phyloP scores from a whole-genome alignment of 176 grass and related monocot genomes.

The Oryza meridionalis region DNA sequence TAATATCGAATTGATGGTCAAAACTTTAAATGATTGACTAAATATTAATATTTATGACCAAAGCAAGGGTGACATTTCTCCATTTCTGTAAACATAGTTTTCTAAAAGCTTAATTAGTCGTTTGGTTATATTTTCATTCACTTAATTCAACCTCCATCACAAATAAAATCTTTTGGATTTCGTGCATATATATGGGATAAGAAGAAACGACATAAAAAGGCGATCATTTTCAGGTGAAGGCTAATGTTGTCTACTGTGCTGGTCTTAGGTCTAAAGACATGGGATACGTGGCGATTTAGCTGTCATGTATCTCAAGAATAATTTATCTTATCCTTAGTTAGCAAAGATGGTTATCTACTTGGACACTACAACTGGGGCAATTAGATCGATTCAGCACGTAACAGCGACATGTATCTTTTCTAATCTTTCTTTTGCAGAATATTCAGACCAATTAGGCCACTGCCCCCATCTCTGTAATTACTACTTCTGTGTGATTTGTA shows the following conservation, averaged over 20 bases:
- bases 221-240: slow-evolving; percentile 12
- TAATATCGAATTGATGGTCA: too few species aligned
- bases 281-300: slow-evolving; percentile 27
- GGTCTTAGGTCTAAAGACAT: slow-evolving; percentile 10
- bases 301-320: slow-evolving; percentile 28
- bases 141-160: not conserved
- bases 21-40: too few species aligned
- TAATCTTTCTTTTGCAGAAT: not conserved
- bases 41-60: too few species aligned
- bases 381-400: not conserved
- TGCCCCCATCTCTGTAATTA: not conserved
- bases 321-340: slow-evolving; percentile 36
- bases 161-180: not conserved
- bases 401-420: slow-evolving; percentile 26
- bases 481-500: not conserved
- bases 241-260: not conserved
- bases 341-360: slow-evolving; percentile 42
- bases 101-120: too few species aligned
- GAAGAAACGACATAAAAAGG: slow-evolving; percentile 6
- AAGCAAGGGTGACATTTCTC: too few species aligned
- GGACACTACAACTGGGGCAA: slow-evolving; percentile 33
- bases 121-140: not conserved
- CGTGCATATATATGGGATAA: slow-evolving; percentile 35
- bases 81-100: too few species aligned
- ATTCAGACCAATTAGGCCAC: not conserved